Evolutionary conservation across 1,284 basidiomycete species (phyloP).

Genomic region (Thelephora terrestris): DNA sequence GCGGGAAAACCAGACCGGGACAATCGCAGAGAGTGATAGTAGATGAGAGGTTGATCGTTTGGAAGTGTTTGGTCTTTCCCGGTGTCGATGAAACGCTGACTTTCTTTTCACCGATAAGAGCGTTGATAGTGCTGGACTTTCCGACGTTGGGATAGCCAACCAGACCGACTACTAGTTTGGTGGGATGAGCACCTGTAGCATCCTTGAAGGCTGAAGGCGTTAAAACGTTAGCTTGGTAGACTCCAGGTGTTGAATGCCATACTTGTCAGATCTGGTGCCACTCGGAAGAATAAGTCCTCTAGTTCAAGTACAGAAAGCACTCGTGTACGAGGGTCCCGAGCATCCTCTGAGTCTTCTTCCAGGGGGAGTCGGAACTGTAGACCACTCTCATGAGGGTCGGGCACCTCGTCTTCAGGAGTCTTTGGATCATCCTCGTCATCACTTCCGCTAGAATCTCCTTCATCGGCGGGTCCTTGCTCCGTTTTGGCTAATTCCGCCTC

Average conservation of each 20-base stretch:
- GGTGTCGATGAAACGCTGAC: conserved; percentile 97
- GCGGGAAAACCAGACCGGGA: conserved; percentile 97
- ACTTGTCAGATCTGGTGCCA: conserved; percentile 75
- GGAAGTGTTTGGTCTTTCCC: conserved; percentile 99
- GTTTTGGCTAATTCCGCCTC: conserved; percentile 34
- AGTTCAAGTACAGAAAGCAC: conserved; percentile 86
- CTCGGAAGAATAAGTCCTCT: conserved; percentile 73
- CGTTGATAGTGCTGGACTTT: conserved; percentile 96
- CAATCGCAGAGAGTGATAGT: conserved; percentile 94
- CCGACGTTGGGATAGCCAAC: conserved; percentile 99
- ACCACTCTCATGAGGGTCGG: conserved; percentile 11
- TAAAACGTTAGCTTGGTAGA: neutral
- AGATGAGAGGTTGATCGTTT: conserved; percentile 90
- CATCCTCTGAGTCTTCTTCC: conserved; percentile 40
- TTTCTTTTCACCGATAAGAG: conserved; percentile 91
- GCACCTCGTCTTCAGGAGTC: conserved; percentile 22
- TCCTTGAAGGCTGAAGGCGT: conserved; percentile 51
- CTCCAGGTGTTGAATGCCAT: neutral
- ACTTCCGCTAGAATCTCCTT: conserved; percentile 4
- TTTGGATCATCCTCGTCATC: conserved; percentile 26
- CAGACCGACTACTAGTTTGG: conserved; percentile 82
- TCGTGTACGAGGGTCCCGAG: conserved; percentile 59
- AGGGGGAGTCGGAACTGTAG: conserved; percentile 26
- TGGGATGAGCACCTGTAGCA: conserved; percentile 45
- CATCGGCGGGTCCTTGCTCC: conserved; percentile 12